Evolutionary conservation across 495 filamentous ascomycete genomes (phyloP).

Genomic region (Bombardia bombarda): DNA sequence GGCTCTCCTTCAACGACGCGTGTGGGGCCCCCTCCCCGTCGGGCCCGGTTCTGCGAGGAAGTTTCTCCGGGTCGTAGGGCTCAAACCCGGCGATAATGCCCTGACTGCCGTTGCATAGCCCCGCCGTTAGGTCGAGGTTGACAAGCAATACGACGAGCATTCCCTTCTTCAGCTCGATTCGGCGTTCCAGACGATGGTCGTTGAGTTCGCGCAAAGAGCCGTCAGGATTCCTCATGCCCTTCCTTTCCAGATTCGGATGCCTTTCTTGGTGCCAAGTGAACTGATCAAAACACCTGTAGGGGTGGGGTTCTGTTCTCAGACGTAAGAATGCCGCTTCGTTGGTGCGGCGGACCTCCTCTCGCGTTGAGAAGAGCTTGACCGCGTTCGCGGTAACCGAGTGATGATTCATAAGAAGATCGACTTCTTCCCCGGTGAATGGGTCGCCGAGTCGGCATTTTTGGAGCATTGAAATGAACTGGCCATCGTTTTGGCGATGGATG

Average conservation of each 20-base stretch:
- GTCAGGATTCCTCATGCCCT: slow-evolving; percentile 54
- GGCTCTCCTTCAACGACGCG: slow-evolving; percentile 32
- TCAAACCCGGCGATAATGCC: slow-evolving; percentile 77
- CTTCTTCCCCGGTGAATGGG: slow-evolving; percentile 25
- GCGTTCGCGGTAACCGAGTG: slow-evolving; percentile 32
- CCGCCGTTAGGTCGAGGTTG: slow-evolving; percentile 66
- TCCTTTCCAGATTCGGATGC: slow-evolving; percentile 55
- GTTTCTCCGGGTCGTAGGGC: slow-evolving; percentile 48
- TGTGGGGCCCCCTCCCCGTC: slow-evolving; percentile 24
- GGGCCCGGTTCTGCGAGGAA: slow-evolving; percentile 14
- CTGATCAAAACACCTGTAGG: slow-evolving; percentile 69
- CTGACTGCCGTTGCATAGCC: slow-evolving; percentile 84
- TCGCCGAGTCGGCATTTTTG: slow-evolving; percentile 42
- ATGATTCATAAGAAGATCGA: slow-evolving; percentile 38
- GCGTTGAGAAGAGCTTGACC: slow-evolving; percentile 37
- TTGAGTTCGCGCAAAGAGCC: slow-evolving; percentile 53
- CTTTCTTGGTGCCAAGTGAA: slow-evolving; percentile 46
- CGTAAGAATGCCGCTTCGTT: slow-evolving; percentile 30
- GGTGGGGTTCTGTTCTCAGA: slow-evolving; percentile 26
- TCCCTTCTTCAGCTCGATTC: slow-evolving; percentile 69
- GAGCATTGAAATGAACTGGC: slow-evolving; percentile 40
- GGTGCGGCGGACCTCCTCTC: slow-evolving; percentile 28
- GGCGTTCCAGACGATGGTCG: slow-evolving; percentile 44
- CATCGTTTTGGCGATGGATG: slow-evolving; percentile 48
- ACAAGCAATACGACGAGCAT: slow-evolving; percentile 92